Evolutionary conservation across 2,329 filamentous ascomycete species (phyloP), one percentile per base, ranked within the genome.

Genomic region (Alternaria conjuncta): DNA sequence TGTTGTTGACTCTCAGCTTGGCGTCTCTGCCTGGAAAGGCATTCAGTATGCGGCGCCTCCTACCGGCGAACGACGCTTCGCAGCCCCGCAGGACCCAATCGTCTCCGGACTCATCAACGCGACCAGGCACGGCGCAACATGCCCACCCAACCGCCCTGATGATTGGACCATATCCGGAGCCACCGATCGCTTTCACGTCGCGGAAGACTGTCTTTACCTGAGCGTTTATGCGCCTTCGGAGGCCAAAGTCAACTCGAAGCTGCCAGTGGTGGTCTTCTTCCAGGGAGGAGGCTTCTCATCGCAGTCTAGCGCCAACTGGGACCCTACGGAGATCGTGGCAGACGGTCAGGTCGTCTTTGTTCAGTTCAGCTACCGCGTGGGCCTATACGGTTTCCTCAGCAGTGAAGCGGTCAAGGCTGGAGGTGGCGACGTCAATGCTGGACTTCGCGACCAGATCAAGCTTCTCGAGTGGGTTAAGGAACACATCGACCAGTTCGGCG

Each of bases 351-450:
- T 93, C 25, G 80, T 94, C 0, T 87, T 93, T 0, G 90, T 94
- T 2, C 89, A 85, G 10, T 86, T 92, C 79, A 94, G 93, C 79
- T 94, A 94, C 75, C 88, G 92, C 6, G 90, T 94, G 11, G 91
- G 91, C 0, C 85, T 87, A 0, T 93, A 89, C 68, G 92, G 92
- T 0, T 94, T 94, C 74, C 83, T 94, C 12, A 86, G 87, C 2
- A 83, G 88, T 59, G 80, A 85, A 15, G 85, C 90, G 69, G 78
- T 89, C 1, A 68, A 80, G 30, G 71, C 72, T 67, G 66, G 64
- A 59, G 68, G 79, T 5, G 85, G 87, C 3, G 86, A 85, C 61
- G 74, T 89, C 36, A 94, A 94, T 76, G 89, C 89, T 69, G 92
- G 92, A 2, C 81, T 94, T 1, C 86, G 86, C 32, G 91, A 94